Base-by-base conservation (phyloP, 495 filamentous ascomycete species). In the Trichoderma asperelloides region DNA sequence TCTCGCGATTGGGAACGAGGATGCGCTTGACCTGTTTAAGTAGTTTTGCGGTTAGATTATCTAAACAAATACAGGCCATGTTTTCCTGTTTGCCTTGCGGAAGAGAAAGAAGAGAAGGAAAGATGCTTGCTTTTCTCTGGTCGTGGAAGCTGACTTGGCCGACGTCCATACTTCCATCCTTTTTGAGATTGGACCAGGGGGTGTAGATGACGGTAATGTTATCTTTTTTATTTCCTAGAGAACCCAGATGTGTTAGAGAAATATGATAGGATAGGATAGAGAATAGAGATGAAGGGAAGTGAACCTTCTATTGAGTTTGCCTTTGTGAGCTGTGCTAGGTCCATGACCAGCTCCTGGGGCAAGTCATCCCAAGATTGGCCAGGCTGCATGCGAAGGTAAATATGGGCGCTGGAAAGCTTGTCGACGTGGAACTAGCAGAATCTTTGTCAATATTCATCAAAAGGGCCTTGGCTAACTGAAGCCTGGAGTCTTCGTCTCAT, bases 81-180 rank as follows among this genome's bases (percentile, higher is more conserved):
- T n/a, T n/a, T n/a, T n/a, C n/a, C n/a, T n/a, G n/a, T n/a, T n/a
- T n/a, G n/a, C n/a, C 16, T 30, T 25, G 11, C 39, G 18, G 8
- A 25, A 28, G n/a, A 27, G 41, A 12, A 37, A 28, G 41, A 16
- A 21, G 9, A 55, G 23, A 39, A 27, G n/a, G 7, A 18, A 37
- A 43, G 0, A 27, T n/a, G 21, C 3, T 37, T 66, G 78, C 79
- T 73, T 83, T 89, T 73, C 89, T 89, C n/a, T 81, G 84, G 77
- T 97, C 93, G 72, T 96, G 92, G 79, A 97, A 98, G 51, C 91
- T 88, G 64, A 98, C 95, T 76, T 98, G 95, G 27, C 95, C 95
- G 3, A 87, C 88, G 4, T 92, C 93, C 95, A 98, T 98, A 72
- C 86, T 89, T n/a, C 93, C 93, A 71, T 95, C 91, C 74, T 98